Percentiles rank a stretch among this genome's conserved stretches.
Evolutionary conservation across 2,329 filamentous ascomycete species (phyloP).

Genomic region (Pestalotiopsis sp.): DNA sequence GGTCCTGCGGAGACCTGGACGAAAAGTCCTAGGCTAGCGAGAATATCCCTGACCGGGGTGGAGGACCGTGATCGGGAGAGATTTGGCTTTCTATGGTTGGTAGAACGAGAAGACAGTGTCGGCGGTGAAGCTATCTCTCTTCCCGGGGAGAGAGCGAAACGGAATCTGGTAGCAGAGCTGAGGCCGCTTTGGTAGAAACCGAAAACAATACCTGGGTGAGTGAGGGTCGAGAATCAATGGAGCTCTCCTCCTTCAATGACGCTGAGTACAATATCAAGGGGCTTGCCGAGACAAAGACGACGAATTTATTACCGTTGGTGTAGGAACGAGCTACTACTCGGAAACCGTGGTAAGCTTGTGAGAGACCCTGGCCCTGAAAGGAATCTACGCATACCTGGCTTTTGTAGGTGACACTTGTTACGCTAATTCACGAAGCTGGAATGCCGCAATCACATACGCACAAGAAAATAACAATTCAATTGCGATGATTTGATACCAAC

Average conservation of each 20-base stretch:
- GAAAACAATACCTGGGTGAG: background rate
- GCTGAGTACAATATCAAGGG: background rate
- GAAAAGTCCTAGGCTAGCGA: conserved; percentile 10
- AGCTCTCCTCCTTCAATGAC: background rate
- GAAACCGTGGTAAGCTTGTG: background rate
- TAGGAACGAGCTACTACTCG: background rate
- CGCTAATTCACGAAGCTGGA: no score
- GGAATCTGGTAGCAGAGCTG: background rate
- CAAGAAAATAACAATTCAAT: no score
- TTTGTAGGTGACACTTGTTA: no score
- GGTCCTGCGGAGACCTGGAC: background rate
- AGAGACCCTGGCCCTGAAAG: background rate
- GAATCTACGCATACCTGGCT: no score
- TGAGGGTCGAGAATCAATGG: background rate
- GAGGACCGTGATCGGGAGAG: background rate
- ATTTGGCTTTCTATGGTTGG: background rate
- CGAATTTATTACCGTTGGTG: background rate
- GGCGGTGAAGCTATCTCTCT: background rate
- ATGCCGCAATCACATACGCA: no score
- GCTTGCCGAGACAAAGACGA: background rate
- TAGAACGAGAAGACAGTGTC: background rate
- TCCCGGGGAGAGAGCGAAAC: background rate
- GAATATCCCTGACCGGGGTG: background rate
- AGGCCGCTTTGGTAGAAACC: background rate
- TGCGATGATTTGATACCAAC: no score